These are phyloP conservation scores for Chrysopogon serrulatus DNA, from an alignment of 176 grass and related monocot species.

Conservation along the genomic window DNA sequence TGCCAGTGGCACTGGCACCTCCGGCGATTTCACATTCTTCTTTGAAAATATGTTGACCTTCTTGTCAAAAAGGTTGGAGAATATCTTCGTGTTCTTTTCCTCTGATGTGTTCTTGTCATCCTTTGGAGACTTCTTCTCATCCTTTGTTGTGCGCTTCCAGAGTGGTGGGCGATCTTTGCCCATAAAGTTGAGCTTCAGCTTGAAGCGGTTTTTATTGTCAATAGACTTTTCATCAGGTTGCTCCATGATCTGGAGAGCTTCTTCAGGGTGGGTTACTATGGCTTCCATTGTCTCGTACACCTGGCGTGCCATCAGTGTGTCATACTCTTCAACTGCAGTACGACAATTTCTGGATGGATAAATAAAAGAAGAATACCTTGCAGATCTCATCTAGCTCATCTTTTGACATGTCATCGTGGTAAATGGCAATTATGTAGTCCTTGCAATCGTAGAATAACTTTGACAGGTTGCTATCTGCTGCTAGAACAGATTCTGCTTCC, in stretches of 20 bases:
- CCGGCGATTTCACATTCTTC: slow-evolving; percentile 36
- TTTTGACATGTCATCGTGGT: slow-evolving; percentile 41
- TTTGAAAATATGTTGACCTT: slow-evolving; percentile 60
- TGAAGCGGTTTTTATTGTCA: slow-evolving; percentile 56
- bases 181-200: slow-evolving; percentile 49
- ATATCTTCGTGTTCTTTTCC: slow-evolving; percentile 38
- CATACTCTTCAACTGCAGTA: not conserved
- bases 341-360: not conserved
- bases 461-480: slow-evolving; percentile 50
- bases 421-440: slow-evolving; percentile 62
- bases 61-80: slow-evolving; percentile 56
- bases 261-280: slow-evolving; percentile 68
- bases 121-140: slow-evolving; percentile 46
- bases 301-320: slow-evolving; percentile 21
- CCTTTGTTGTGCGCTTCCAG: slow-evolving; percentile 50
- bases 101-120: slow-evolving; percentile 37
- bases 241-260: slow-evolving; percentile 47
- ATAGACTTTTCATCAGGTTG: slow-evolving; percentile 45
- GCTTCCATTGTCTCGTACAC: slow-evolving; percentile 72
- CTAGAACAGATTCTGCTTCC: slow-evolving; percentile 54
- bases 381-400: slow-evolving; percentile 72
- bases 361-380: slow-evolving; percentile 50
- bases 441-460: slow-evolving; percentile 86
- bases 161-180: slow-evolving; percentile 52
- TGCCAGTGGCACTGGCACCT: not conserved